Evolutionary conservation across 1,284 basidiomycete genomes (phyloP), one percentile per base, ranked within the genome.

Genomic region (Takashimella koratensis): DNA sequence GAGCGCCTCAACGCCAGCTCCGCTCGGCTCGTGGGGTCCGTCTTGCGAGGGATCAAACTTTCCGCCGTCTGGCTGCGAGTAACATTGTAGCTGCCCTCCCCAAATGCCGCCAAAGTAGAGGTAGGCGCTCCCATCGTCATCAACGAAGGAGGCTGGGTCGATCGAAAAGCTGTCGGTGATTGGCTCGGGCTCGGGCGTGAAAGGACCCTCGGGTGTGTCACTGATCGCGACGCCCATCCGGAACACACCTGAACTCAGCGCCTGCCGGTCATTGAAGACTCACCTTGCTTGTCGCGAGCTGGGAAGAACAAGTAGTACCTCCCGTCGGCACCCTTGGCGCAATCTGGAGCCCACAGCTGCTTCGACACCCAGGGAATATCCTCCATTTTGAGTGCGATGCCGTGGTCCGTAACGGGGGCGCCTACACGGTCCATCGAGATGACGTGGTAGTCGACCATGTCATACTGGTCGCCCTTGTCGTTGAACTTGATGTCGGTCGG

Each of bases 401-500:
- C 69, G 53, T 69, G 67, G 54, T 71, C 69, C 19, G 56, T 65
- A 23, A 69, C 67, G 12, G 57, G 48, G 12, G 54, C 67, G 16
- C 62, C 66, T 23, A 59, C 48, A 4, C 45, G 43, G 51, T 62
- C 62, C 60, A 71, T 62, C 4, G 60, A 64, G 19, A 71, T 46
- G 10, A 71, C 65, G 24, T 71, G 69, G 56, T 69, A 71, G 55
- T 71, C 69, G 24, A 45, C 57, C 69, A 71, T 71, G 53, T 67
- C 69, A 52, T 69, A 71, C 49, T 69, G 67, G 55, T 65, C 65
- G 5, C 69, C 69, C 44, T 63, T 56, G 56, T 68, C 69, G 53
- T 68, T 67, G 58, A 67, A 66, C 8, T n/a, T 22, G 43, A 66
- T 67, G 48, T 63, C 56, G n/a, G 60, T 63, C 56, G 68, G 66